These are phyloP conservation scores for Plasmodium malariae DNA, from an alignment of 169 alveolate genomes.

Conservation along the genomic window DNA sequence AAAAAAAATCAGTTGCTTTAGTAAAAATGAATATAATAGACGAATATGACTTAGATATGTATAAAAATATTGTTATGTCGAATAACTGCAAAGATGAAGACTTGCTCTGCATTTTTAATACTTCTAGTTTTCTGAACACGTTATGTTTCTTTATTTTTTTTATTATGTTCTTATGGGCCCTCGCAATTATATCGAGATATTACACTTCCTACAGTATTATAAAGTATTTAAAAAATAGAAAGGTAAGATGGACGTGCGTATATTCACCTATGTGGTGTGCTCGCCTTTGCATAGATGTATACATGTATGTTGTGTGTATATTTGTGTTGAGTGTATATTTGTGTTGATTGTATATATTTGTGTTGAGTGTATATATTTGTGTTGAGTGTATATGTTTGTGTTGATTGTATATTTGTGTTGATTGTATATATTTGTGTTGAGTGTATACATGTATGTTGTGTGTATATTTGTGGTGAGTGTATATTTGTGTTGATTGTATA, in stretches of 20 bases:
- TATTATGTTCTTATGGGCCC: conserved; percentile 27
- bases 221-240: conserved; percentile 38
- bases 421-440: no score
- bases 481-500: no score
- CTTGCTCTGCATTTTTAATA: conserved; percentile 29
- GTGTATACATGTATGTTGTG: no score
- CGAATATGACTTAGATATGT: conserved; percentile 59
- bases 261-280: no score
- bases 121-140: conserved; percentile 43
- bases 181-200: conserved; percentile 16
- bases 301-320: no score
- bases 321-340: background rate
- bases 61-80: conserved; percentile 47
- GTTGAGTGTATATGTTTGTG: no score
- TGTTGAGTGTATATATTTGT: no score
- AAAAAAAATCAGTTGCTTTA: background rate
- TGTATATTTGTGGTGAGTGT: no score
- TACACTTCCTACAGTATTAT: conserved; percentile 34
- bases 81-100: conserved; percentile 60
- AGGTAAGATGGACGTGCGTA: background rate
- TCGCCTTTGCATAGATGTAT: no score
- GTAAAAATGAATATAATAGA: conserved; percentile 40
- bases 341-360: no score
- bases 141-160: conserved; percentile 37
- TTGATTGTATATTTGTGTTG: no score